Base-by-base conservation (phyloP, 345 rosid species). In the Aethionema arabicum region DNA sequence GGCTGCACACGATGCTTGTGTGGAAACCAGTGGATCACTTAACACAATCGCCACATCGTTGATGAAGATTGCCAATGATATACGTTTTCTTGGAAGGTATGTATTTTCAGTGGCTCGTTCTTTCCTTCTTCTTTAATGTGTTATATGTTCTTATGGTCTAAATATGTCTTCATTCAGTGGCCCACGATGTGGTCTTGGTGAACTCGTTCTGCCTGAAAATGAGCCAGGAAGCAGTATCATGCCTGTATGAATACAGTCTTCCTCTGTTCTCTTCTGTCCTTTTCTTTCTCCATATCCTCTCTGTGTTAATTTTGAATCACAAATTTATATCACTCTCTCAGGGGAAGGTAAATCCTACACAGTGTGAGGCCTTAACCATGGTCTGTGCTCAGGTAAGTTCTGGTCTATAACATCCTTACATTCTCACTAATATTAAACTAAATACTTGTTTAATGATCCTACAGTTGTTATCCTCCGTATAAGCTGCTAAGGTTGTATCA, bases 201-300 rank as follows among this genome's bases (percentile, higher is more conserved):
- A 92, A 74, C 97, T 92, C 63, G 78, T 85, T 81, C 95, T 92
- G 66, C 98, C 97, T 70, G 98, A 92, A 85, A 92, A 92, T 69
- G 98, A 92, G 80, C 97, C 96, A 14, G 98, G 98, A 66, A 92
- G 98, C 86, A 92, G 97, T 76, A 92, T 89, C 65, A 92, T 92
- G 98, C 98, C 97, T 42, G 98, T 92, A 85, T 61, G 70, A 11
- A 60, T 57, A 32, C 75, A 37, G 16, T 65, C 44, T 57, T 49
- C 53, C 36, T 42, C 36, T 61, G 13, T 45, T 65, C 42, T 65
- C 42, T 61, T 21, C 63, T 53, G 40, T 52, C 68, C 5, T 61
- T 31, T 30, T 11, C 5, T 59, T 8, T 65, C 29, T 35, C 35
- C 39, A 35, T 31, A 32, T 2, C 37, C 35, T 44, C 36, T 48